Base-by-base conservation (phyloP, 345 rosid genomes). In the Adansonia digitata region DNA sequence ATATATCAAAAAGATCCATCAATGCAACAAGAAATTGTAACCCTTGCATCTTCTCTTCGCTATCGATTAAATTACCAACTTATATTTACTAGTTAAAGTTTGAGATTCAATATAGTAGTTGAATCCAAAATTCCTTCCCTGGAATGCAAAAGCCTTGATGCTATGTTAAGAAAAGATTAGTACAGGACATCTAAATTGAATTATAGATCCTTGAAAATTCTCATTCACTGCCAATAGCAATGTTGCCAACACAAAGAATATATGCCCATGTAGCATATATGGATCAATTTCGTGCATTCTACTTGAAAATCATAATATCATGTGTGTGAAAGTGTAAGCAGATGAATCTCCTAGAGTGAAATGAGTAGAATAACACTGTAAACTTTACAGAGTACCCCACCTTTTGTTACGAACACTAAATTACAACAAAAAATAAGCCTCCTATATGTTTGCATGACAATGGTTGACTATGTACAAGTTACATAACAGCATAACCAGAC, bases 1-100 rank as follows among this genome's bases (percentile, higher is more conserved):
- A 69, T 69, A 26, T 34, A 69, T 37, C 3, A 46, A 42, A 68
- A 27, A 26, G 4, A 56, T 26, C 27, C 62, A 57, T 18, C 48
- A 81, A 61, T 62, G 39, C 24, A 20, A 74, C 27, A 31, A 59
- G 18, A 46, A 79, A 42, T 48, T 65, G 59, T 27, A 60, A 51
- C 37, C 40, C 15, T 62, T 34, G 34, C 35, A 42, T n/a, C 11
- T 49, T 78, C 26, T 24, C 29, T 3, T 46, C 45, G 15, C 11
- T 55, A 66, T 26, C 52, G 29, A 69, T 12, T 45, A 55, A 59
- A 31, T 8, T 29, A 26, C 51, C n/a, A 43, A 60, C 69, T 60
- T 51, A 39, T 14, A 66, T 7, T 73, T 52, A 35, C 9, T 4
- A 7, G 48, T 74, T 27, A 34, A 56, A 40, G 37, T 37, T 37